These are phyloP conservation scores for Penicillium sp. DNA, from an alignment of 2,329 filamentous ascomycete genomes.

Conservation along the genomic window DNA sequence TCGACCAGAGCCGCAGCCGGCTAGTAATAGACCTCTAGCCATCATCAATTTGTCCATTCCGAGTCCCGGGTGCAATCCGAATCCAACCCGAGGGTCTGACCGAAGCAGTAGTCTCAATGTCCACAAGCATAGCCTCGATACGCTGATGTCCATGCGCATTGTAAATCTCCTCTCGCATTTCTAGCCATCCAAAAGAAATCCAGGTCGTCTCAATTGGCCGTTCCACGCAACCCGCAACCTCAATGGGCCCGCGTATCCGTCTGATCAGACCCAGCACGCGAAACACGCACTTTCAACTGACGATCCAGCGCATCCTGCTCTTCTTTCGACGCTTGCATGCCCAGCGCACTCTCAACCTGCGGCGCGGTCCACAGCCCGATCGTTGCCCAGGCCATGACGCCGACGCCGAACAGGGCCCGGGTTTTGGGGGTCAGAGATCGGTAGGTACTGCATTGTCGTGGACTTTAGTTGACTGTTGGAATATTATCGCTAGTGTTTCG, in stretches of 20 bases:
- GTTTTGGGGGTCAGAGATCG: slow-evolving; percentile 64
- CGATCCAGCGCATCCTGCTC: slow-evolving; percentile 62
- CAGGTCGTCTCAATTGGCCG: too few relatives aligned
- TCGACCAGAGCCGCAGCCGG: too few relatives aligned
- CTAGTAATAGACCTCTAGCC: too few relatives aligned
- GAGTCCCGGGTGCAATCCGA: too few relatives aligned
- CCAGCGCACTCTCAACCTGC: slow-evolving; percentile 65
- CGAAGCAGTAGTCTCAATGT: too few relatives aligned
- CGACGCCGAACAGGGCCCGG: slow-evolving; percentile 64
- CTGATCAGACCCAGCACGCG: slow-evolving; percentile 26
- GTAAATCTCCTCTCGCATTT: too few relatives aligned
- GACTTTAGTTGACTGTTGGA: background rate
- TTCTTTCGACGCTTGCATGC: slow-evolving; percentile 64
- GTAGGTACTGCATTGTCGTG: slow-evolving; percentile 52
- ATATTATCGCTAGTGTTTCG: background rate
- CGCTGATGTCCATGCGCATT: too few relatives aligned
- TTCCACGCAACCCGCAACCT: too few relatives aligned
- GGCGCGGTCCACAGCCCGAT: slow-evolving; percentile 69
- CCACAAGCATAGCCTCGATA: too few relatives aligned
- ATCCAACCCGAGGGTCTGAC: too few relatives aligned
- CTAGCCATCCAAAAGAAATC: too few relatives aligned
- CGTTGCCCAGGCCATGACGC: slow-evolving; percentile 69
- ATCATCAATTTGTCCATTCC: too few relatives aligned
- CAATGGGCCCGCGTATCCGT: slow-evolving; percentile 19
- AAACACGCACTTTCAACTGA: slow-evolving; percentile 33